Conservation (phyloP, 331 rosid species). For the Stylosanthes scabra region DNA sequence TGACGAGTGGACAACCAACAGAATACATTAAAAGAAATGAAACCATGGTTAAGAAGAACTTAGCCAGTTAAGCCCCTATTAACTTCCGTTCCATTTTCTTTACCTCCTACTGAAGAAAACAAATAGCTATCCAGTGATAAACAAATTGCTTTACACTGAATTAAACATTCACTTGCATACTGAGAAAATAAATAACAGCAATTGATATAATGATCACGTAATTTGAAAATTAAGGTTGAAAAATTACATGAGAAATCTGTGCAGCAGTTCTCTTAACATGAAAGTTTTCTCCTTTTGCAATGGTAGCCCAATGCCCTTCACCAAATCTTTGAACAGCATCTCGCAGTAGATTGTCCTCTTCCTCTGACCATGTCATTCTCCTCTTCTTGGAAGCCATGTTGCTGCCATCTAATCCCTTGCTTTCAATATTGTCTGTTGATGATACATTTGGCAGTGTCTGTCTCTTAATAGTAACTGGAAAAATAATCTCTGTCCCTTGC, state of each 20-base stretch:
- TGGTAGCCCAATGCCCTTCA: conserved; percentile 93
- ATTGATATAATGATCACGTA: conserved; percentile 10
- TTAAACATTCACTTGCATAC: conserved; percentile 14
- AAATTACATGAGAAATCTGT: conserved; percentile 85
- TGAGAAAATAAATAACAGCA: conserved; percentile 5
- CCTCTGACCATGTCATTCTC: conserved; percentile 90
- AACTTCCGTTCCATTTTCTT: conserved; percentile 10
- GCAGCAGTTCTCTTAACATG: conserved; percentile 70
- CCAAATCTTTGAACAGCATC: conserved; percentile 81
- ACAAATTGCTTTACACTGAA: background rate
- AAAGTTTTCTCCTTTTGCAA: conserved; percentile 68
- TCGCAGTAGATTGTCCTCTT: conserved; percentile 80
- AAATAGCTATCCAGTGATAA: conserved; percentile 19
- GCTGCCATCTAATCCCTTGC: conserved; percentile 53
- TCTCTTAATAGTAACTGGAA: conserved; percentile 82
- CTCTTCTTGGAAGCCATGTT: conserved; percentile 57
- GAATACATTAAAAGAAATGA: conserved; percentile 16
- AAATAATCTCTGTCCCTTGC: conserved; percentile 56
- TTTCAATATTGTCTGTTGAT: conserved; percentile 60
- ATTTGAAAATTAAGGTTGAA: conserved; percentile 27
- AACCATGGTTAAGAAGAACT: conserved; percentile 23
- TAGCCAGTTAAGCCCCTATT: conserved; percentile 7
- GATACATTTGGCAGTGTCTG: conserved; percentile 58
- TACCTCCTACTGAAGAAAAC: conserved; percentile 27
- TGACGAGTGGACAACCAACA: conserved; percentile 5